These are phyloP conservation scores for Leccinum fuscescens DNA, from an alignment of 1,284 basidiomycete genomes.

Conservation along the genomic window DNA sequence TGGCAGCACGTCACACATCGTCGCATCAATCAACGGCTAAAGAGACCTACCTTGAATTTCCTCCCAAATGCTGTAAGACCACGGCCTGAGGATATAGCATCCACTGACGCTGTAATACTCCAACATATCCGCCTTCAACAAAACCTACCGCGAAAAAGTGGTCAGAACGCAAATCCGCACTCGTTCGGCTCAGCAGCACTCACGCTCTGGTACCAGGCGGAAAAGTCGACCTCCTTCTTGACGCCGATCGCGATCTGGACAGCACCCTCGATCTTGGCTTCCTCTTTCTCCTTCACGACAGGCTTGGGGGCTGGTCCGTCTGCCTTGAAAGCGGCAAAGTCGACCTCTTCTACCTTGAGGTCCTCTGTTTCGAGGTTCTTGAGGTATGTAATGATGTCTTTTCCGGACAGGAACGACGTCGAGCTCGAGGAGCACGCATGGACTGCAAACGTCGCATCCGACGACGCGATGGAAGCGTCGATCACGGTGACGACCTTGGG, in stretches of 20 bases:
- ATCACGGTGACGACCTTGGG: slow-evolving; percentile 76
- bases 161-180: slow-evolving; percentile 4
- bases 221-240: slow-evolving; percentile 93
- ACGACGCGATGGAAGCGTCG: slow-evolving; percentile 71
- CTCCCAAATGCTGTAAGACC: slow-evolving; percentile 98
- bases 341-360: slow-evolving; percentile 65
- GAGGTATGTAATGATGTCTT: slow-evolving; percentile 74
- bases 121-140: slow-evolving; percentile 98
- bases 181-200: slow-evolving; percentile 26
- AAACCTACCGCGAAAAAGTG: slow-evolving; percentile 55
- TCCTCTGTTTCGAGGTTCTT: slow-evolving; percentile 65
- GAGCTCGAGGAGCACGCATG: slow-evolving; percentile 70
- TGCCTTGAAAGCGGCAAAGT: slow-evolving; percentile 66
- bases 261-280: slow-evolving; percentile 81
- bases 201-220: slow-evolving; percentile 92
- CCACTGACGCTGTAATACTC: slow-evolving; percentile 99
- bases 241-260: slow-evolving; percentile 91
- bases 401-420: slow-evolving; percentile 76
- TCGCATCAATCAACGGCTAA: slow-evolving; percentile 36
- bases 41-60: slow-evolving; percentile 76
- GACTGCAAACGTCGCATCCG: slow-evolving; percentile 66
- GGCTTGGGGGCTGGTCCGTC: slow-evolving; percentile 43
- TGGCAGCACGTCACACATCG: slow-evolving; percentile 30
- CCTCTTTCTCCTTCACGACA: slow-evolving; percentile 62
- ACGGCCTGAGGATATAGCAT: slow-evolving; percentile 97